Conservation (phyloP, 2,329 filamentous ascomycete genomes). For the Podosphaera leucotricha region DNA sequence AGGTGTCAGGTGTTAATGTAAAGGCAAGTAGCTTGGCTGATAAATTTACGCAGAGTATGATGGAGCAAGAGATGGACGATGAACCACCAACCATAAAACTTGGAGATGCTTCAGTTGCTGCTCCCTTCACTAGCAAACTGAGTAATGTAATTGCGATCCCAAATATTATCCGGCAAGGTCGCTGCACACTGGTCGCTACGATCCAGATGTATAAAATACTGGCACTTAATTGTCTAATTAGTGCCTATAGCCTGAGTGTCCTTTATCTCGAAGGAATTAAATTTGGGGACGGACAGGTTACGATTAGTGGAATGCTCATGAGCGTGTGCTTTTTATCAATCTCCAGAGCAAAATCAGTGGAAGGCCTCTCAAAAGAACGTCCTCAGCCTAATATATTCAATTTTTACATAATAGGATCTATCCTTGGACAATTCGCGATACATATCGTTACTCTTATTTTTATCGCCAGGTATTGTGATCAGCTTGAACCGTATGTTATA, state of each 20-base stretch:
- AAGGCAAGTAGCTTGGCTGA: slow-evolving; percentile 64
- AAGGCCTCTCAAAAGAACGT: slow-evolving; percentile 85
- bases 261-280: slow-evolving; percentile 97
- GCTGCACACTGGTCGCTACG: slow-evolving; percentile 90
- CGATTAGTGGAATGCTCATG: slow-evolving; percentile 98
- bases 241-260: slow-evolving; percentile 87
- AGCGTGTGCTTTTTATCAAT: slow-evolving; percentile 98
- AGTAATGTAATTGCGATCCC: slow-evolving; percentile 92
- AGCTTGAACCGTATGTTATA: slow-evolving; percentile 51
- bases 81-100: slow-evolving; percentile 93
- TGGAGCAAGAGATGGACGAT: slow-evolving; percentile 53
- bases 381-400: slow-evolving; percentile 99
- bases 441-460: slow-evolving; percentile 91
- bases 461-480: slow-evolving; percentile 71
- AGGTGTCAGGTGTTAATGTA: slow-evolving; percentile 40
- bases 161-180: slow-evolving; percentile 93
- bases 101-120: slow-evolving; percentile 88
- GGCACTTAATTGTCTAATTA: slow-evolving; percentile 91
- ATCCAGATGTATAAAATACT: slow-evolving; percentile 99
- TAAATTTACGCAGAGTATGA: slow-evolving; percentile 64
- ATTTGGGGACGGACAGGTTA: slow-evolving; percentile 94
- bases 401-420: slow-evolving; percentile 92
- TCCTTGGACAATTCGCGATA: slow-evolving; percentile 88
- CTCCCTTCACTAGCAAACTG: slow-evolving; percentile 92
- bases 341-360: slow-evolving; percentile 88